Conservation (phyloP, 2,329 filamentous ascomycete genomes). For the Aschersonia sp. region DNA sequence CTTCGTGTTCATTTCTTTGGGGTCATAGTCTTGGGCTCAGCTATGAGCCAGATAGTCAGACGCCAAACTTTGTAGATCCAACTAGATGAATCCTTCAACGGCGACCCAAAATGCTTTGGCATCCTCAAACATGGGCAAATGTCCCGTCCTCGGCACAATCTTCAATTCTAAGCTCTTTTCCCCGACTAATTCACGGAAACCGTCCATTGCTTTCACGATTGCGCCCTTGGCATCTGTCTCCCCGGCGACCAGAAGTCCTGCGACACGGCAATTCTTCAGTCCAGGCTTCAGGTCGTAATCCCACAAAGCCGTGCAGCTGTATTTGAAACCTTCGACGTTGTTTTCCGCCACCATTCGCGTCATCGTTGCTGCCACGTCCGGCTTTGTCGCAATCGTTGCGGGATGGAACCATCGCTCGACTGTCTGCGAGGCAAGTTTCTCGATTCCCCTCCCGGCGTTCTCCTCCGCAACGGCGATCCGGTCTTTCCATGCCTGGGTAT, state of each 20-base stretch:
- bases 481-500: constrained; percentile 68
- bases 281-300: constrained; percentile 50
- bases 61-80: neutral
- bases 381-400: constrained; percentile 28
- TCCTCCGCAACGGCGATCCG: constrained; percentile 53
- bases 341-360: constrained; percentile 57
- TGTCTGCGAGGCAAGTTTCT: constrained; percentile 53
- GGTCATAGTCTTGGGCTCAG: too few species aligned
- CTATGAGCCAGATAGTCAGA: too few species aligned
- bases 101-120: constrained; percentile 52
- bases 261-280: constrained; percentile 39
- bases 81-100: constrained; percentile 25
- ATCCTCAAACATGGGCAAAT: constrained; percentile 74
- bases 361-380: constrained; percentile 35
- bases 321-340: constrained; percentile 52
- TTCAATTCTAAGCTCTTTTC: constrained; percentile 40
- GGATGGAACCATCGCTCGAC: constrained; percentile 70
- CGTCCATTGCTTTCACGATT: constrained; percentile 66
- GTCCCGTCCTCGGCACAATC: constrained; percentile 56
- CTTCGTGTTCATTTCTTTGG: too few species aligned
- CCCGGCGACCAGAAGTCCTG: constrained; percentile 58
- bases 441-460: constrained; percentile 43
- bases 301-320: constrained; percentile 56
- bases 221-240: constrained; percentile 56
- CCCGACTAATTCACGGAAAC: constrained; percentile 48